phyloP scores from a whole-genome alignment of 2,329 filamentous ascomycete species.

The Curvularia sp. region DNA sequence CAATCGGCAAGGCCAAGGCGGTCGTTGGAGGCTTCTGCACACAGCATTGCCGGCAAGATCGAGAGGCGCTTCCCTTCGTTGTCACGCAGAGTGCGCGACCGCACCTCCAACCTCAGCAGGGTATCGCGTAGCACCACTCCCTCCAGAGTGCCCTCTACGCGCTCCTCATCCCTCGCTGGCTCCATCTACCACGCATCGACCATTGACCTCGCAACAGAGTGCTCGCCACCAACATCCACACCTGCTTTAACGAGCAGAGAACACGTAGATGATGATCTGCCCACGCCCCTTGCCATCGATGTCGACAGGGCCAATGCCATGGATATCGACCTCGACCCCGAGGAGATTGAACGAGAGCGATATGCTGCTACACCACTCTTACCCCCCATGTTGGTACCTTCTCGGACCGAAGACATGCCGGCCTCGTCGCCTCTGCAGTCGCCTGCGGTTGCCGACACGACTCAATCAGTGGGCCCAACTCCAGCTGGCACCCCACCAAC shows the following conservation, averaged over 20 bases:
- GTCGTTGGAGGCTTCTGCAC: conserved; percentile 66
- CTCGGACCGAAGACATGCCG: conserved; percentile 61
- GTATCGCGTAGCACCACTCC: conserved; percentile 52
- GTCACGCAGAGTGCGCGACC: conserved; percentile 62
- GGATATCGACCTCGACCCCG: conserved; percentile 60
- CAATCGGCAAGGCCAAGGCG: conserved; percentile 64
- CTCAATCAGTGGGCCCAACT: conserved; percentile 54
- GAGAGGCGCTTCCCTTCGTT: conserved; percentile 66
- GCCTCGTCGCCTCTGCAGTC: conserved; percentile 86
- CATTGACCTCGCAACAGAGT: conserved; percentile 50
- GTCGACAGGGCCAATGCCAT: conserved; percentile 55
- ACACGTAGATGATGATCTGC: conserved; percentile 41
- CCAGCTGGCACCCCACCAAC: conserved; percentile 60
- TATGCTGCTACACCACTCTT: conserved; percentile 83
- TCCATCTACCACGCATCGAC: conserved; percentile 57
- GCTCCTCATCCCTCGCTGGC: conserved; percentile 78
- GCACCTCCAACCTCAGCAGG: conserved; percentile 51
- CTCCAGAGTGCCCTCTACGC: conserved; percentile 71
- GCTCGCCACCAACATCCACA: conserved; percentile 33
- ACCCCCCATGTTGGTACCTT: conserved; percentile 76
- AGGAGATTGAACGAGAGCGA: conserved; percentile 61
- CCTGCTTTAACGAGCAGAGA: conserved; percentile 43
- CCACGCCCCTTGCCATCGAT: conserved; percentile 47
- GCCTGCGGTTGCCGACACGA: conserved; percentile 72
- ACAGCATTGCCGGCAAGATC: conserved; percentile 70